phyloP scores from a whole-genome alignment of 2,329 filamentous ascomycete genomes.

The Westerdykella aurantiaca region DNA sequence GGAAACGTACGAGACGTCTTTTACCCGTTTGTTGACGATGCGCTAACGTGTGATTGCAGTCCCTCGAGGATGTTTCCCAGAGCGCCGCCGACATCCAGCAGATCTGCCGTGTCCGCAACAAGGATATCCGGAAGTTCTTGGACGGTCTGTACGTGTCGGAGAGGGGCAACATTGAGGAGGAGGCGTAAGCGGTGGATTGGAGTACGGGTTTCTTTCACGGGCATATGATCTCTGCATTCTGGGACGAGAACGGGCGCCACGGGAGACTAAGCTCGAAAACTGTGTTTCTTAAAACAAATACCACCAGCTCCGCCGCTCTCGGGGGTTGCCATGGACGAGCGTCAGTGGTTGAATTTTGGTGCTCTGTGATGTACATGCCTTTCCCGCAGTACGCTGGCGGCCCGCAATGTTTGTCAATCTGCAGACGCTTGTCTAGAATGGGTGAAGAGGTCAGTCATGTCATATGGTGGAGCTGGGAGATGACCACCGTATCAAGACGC shows the following conservation, averaged over 20 bases:
- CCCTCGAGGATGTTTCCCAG: constrained; percentile 94
- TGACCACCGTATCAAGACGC: too few relatives aligned
- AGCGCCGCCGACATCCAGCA: constrained; percentile 99
- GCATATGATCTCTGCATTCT: constrained; percentile 39
- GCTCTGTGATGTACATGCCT: neutral
- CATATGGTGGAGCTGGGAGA: too few relatives aligned
- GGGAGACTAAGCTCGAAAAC: constrained; percentile 36
- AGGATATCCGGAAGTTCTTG: constrained; percentile 99
- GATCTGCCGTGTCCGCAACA: constrained; percentile 99
- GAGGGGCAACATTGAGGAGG: constrained; percentile 88
- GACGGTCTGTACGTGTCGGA: constrained; percentile 99
- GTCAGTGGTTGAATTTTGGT: neutral
- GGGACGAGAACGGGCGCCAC: constrained; percentile 35
- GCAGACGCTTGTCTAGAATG: too few relatives aligned
- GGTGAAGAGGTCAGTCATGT: too few relatives aligned
- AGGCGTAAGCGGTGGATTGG: constrained; percentile 33
- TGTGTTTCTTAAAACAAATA: constrained; percentile 35
- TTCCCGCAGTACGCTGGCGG: too few relatives aligned
- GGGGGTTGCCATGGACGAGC: neutral
- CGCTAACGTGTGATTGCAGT: constrained; percentile 38
- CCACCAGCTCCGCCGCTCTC: constrained; percentile 17
- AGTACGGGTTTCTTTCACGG: constrained; percentile 37
- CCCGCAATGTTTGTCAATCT: too few relatives aligned
- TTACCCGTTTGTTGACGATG: neutral
- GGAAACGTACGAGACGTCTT: constrained; percentile 58